Base-by-base conservation (phyloP, 768 basidiomycete genomes). In the Hortiboletus flavorubellus region DNA sequence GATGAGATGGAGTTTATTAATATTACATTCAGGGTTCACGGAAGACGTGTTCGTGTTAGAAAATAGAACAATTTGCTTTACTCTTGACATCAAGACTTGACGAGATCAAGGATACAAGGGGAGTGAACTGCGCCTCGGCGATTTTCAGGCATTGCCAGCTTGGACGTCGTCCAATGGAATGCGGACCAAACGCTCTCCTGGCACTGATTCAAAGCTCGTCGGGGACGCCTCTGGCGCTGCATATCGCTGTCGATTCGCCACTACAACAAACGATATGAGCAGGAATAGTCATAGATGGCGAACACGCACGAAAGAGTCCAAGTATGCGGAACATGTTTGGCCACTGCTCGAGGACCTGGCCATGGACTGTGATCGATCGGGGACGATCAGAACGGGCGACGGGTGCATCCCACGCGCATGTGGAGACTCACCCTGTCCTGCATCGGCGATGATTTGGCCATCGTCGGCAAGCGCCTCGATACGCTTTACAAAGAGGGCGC, bases 271-370 rank as follows among this genome's bases (percentile, higher is more conserved):
- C 1, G 5, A 12, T 21, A 40, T 52, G 15, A 55, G 30, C 1
- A 48, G 30, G 8, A 26, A 8, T 30, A 39, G 42, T 15, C 29
- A 33, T 8, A 7, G 42, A 10, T 38, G 7, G 15, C 12, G 23
- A 37, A 35, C 14, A 76, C 86, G 63, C 62, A 91, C 89, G 63
- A 66, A 89, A 91, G 55, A 84, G 73, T 53, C 73, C 80, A 46
- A 91, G 73, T 49, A 89, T 89, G 60, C 83, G 80, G 63, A 91
- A 91, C 89, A 91, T 91, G 66, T 81, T 83, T 10, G 87, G 86
- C 89, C 88, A 91, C 58, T 90, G 87, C 54, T 83, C 83, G 26
- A 89, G 78, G 5, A 91, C 87, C 65, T 89, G 81, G 10, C 89
- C 89, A 58, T 87, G 85, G 34, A 86, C 89, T 90, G 47, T 21